Evolutionary conservation across 305 asterid genomes (phyloP), one percentile per base, ranked within the genome.

Genomic region (Fraxinus velutina): DNA sequence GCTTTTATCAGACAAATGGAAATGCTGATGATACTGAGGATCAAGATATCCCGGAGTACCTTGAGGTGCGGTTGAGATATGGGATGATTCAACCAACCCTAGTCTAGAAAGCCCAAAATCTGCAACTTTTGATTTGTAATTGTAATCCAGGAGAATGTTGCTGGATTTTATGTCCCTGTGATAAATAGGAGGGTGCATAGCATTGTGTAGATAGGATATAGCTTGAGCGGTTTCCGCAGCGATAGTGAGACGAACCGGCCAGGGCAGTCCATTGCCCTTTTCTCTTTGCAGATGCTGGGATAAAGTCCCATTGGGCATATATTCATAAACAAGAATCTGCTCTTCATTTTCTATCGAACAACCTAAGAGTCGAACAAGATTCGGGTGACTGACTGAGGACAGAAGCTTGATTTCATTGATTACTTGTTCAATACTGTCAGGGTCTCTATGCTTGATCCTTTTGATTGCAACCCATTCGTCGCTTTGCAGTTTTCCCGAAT

Each of bases 391-490:
- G 1, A 89, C 91, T 0, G 89, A 83, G 32, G 94, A 88, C 39
- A 91, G 86, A 39, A 91, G 91, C 71, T 88, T 87, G 88, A 91
- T 88, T 79, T 91, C 94, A 74, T 91, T 91, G 17, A 91, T 81
- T 57, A 90, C 91, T 81, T 90, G 92, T 27, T 90, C 92, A 6
- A 75, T 73, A 78, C 87, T 85, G 33, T 86, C 90, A 5, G 85
- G 68, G 24, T 89, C 90, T 84, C 84, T 83, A 3, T 85, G 78
- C 27, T 86, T 83, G 80, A 91, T 90, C 34, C 92, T 78, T 82
- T 92, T 92, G 84, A 92, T 87, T 8, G 97, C 97, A 4, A 91
- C 97, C 94, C 91, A 90, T 2, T 88, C 88, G 44, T 90, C 89
- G 62, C 36, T 81, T 83, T 86, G 85, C 0, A 92, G 84, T 68